Evolutionary conservation across 208 protist species (phyloP).

Genomic region (Kentomonas sorsogonicus): DNA sequence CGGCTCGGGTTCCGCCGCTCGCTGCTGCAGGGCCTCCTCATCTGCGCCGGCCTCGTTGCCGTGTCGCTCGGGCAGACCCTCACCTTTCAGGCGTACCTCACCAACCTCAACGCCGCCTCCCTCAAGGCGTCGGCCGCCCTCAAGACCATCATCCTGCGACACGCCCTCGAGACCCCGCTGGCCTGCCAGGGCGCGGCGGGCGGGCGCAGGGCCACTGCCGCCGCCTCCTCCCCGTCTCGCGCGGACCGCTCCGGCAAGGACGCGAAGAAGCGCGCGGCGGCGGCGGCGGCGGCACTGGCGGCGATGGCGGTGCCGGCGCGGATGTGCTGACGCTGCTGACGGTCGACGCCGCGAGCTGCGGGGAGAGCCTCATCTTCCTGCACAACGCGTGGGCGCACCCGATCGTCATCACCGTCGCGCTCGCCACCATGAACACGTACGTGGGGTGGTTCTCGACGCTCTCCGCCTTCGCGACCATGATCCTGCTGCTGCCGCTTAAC

Average conservation of each 20-base stretch:
- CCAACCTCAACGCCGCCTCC: slow-evolving; percentile 47
- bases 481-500: slow-evolving; percentile 58
- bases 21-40: too few relatives aligned
- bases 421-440: slow-evolving; percentile 64
- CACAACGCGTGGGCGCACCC: slow-evolving; percentile 76
- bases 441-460: slow-evolving; percentile 55
- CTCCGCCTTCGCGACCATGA: slow-evolving; percentile 39
- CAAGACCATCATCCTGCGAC: slow-evolving; percentile 53
- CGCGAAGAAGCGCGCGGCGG: background rate
- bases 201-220: background rate
- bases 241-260: background rate
- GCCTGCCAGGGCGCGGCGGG: slow-evolving; percentile 14
- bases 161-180: slow-evolving; percentile 35
- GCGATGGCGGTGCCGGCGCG: background rate
- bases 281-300: background rate
- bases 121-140: slow-evolving; percentile 51
- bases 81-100: slow-evolving; percentile 64
- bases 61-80: slow-evolving; percentile 46
- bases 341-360: slow-evolving; percentile 55
- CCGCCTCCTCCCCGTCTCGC: background rate
- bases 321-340: slow-evolving; percentile 59
- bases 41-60: slow-evolving; percentile 38
- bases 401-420: slow-evolving; percentile 42
- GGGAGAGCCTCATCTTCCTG: slow-evolving; percentile 58
- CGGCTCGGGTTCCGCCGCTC: too few relatives aligned